Evolutionary conservation across 148 eudicot genomes (phyloP).

Genomic region (Rhododendron vialii): DNA sequence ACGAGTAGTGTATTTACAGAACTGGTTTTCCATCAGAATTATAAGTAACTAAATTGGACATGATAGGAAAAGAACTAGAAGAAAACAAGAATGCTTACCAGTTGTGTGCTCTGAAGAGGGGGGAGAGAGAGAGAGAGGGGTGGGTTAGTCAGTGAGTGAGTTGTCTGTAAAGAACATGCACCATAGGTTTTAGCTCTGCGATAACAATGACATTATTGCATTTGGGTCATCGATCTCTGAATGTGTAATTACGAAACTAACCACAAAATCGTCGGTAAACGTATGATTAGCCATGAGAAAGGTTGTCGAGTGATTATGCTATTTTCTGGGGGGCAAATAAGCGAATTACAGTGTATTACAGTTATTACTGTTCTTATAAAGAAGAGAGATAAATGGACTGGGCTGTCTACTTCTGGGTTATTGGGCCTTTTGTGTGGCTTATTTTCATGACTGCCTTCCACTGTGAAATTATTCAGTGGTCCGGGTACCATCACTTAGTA

Average conservation of each 20-base stretch:
- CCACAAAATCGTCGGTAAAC: neutral
- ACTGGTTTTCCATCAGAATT: neutral
- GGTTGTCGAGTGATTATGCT: neutral
- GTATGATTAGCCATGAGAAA: neutral
- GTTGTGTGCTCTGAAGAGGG: neutral
- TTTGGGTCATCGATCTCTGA: neutral
- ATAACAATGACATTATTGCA: neutral
- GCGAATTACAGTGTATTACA: neutral
- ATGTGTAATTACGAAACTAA: neutral
- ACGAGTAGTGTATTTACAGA: neutral
- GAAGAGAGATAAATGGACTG: neutral
- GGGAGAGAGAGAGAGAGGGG: neutral
- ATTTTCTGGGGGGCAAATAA: neutral
- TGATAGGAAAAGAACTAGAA: neutral
- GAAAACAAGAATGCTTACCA: slow-evolving; percentile 4
- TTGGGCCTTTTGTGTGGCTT: neutral
- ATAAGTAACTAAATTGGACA: neutral
- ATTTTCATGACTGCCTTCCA: no score
- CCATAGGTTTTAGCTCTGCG: neutral
- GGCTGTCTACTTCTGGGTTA: neutral
- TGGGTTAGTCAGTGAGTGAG: neutral
- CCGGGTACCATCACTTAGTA: no score
- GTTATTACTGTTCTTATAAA: neutral
- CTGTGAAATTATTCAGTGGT: no score
- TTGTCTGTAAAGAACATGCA: neutral